Evolutionary conservation across 106 monocot genomes (phyloP).

Genomic region (Amphibolis antarctica): DNA sequence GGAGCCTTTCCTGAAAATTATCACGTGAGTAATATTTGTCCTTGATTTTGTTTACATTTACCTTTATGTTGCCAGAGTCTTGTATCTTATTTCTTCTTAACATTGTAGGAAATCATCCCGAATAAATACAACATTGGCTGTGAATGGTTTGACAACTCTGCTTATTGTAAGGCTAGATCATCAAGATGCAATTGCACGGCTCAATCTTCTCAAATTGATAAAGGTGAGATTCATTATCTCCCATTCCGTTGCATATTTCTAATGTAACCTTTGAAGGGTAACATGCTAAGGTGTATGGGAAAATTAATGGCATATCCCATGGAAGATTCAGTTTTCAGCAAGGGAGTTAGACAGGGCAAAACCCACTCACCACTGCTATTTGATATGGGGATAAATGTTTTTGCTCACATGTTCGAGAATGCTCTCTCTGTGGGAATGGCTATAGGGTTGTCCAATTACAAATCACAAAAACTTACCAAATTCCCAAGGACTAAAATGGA

Average conservation of each 20-base stretch:
- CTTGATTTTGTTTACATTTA: not conserved
- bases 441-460: no score
- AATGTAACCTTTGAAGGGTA: no score
- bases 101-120: conserved; percentile 80
- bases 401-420: no score
- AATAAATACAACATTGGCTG: conserved; percentile 94
- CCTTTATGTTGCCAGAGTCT: not conserved
- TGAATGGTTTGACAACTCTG: conserved; percentile 79
- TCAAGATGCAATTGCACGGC: conserved; percentile 92
- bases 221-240: conserved; percentile 36
- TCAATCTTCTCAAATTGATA: conserved; percentile 91
- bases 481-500: no score
- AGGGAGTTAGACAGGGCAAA: no score
- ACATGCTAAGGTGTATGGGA: not conserved
- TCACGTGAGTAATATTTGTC: conserved; percentile 44
- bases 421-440: no score
- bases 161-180: conserved; percentile 91
- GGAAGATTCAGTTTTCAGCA: no score
- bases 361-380: no score
- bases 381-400: no score
- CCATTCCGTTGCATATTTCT: not conserved
- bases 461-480: no score
- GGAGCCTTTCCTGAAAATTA: conserved; percentile 96
- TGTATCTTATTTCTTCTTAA: not conserved
- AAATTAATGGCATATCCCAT: no score